Conservation (phyloP, 73 alveolate species). For the Paramecium caudatum region DNA sequence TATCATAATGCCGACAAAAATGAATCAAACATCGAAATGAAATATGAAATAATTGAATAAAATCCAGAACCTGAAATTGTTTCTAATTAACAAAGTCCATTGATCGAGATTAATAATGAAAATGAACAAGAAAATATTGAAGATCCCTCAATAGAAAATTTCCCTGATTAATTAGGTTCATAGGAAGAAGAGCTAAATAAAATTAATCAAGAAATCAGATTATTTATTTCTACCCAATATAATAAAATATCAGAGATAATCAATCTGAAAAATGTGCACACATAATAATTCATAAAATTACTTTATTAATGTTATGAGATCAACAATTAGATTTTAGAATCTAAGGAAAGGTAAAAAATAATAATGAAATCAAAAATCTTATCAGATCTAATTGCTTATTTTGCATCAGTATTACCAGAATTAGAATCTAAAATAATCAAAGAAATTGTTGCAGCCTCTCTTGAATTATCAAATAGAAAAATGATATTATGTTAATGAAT, state of each 20-base stretch:
- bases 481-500: too few species aligned
- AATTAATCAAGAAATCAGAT: background rate
- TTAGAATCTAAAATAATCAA: slow-evolving; percentile 16
- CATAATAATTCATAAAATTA: background rate
- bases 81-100: slow-evolving; percentile 32
- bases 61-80: background rate
- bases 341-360: background rate
- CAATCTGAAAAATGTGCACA: slow-evolving; percentile 8
- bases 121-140: background rate
- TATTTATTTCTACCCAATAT: background rate
- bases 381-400: background rate
- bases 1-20: background rate
- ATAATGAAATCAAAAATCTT: background rate
- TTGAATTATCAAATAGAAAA: slow-evolving; percentile 2
- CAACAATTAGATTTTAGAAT: background rate
- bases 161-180: background rate
- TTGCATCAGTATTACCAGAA: slow-evolving; percentile 24
- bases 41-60: background rate
- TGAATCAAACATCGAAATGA: background rate
- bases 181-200: too few species aligned
- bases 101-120: background rate
- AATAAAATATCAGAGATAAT: background rate
- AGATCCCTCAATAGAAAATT: background rate
- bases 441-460: background rate
- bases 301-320: background rate